phyloP scores from a whole-genome alignment of 176 grass and related monocot genomes.

The Carex scoparia region DNA sequence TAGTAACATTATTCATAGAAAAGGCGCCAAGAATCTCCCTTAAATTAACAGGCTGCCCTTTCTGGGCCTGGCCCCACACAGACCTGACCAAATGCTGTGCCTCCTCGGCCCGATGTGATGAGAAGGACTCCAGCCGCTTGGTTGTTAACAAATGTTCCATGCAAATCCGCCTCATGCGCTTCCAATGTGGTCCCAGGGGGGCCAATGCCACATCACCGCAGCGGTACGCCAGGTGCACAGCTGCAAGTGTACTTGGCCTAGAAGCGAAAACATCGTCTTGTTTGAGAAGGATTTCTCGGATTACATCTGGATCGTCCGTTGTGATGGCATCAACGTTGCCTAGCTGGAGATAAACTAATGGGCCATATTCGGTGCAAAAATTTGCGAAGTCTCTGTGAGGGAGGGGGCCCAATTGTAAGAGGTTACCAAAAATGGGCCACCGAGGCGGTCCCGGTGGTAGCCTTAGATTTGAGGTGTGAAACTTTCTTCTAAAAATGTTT shows the following conservation, averaged over 20 bases:
- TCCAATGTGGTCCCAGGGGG: constrained; percentile 77
- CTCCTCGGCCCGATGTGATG: constrained; percentile 52
- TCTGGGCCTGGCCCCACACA: constrained; percentile 49
- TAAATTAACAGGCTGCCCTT: constrained; percentile 50
- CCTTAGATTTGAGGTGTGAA: constrained; percentile 31
- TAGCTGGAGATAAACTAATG: constrained; percentile 84
- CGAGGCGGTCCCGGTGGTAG: constrained; percentile 74
- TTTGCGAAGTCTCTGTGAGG: constrained; percentile 84
- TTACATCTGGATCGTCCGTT: constrained; percentile 77
- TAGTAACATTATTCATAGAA: constrained; percentile 93
- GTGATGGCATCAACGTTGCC: constrained; percentile 79
- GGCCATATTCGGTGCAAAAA: constrained; percentile 63
- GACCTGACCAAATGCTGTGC: constrained; percentile 56
- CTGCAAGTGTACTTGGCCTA: constrained; percentile 66
- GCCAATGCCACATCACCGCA: constrained; percentile 66
- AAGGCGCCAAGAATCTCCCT: constrained; percentile 71
- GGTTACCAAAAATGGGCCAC: constrained; percentile 78
- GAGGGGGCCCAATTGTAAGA: constrained; percentile 65
- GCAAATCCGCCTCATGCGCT: constrained; percentile 76
- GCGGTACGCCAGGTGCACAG: constrained; percentile 67
- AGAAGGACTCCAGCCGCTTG: constrained; percentile 60
- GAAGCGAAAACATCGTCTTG: constrained; percentile 91
- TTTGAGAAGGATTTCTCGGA: constrained; percentile 77
- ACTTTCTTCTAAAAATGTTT: constrained; percentile 33
- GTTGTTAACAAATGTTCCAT: constrained; percentile 91